Evolutionary conservation across 2,329 filamentous ascomycete genomes (phyloP).

Genomic region (Exophiala phaeomuriformis): DNA sequence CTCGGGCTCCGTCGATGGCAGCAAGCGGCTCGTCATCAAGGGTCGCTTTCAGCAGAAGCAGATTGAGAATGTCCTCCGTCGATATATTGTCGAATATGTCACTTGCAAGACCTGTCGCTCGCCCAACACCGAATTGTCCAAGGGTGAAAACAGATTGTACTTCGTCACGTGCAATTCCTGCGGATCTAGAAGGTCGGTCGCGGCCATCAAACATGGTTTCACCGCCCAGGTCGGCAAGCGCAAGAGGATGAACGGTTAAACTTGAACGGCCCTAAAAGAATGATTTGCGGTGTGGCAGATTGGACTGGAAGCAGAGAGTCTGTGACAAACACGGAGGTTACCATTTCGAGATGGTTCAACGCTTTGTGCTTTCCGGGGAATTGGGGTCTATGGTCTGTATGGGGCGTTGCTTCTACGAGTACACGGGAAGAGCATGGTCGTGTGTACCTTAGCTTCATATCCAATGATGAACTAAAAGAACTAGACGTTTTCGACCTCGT

Average conservation of each 20-base stretch:
- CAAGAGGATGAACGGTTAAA: constrained; percentile 81
- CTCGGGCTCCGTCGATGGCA: constrained; percentile 88
- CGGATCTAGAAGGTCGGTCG: constrained; percentile 76
- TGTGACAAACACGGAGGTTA: no score
- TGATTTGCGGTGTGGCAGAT: neutral
- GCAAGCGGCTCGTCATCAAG: constrained; percentile 91
- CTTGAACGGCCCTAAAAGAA: neutral
- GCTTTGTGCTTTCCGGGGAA: no score
- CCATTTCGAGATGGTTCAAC: no score
- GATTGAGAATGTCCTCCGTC: constrained; percentile 91
- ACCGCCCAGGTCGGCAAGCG: constrained; percentile 98
- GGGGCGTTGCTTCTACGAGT: no score
- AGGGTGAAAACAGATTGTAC: constrained; percentile 97
- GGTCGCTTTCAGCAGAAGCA: constrained; percentile 99
- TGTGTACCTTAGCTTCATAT: no score
- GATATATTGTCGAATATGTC: constrained; percentile 83
- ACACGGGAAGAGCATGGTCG: no score
- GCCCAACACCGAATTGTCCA: constrained; percentile 91
- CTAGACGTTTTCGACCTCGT: no score
- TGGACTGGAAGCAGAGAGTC: neutral
- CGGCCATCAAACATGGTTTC: constrained; percentile 99
- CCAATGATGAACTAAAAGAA: no score
- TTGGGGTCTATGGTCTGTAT: no score
- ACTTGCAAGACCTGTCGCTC: constrained; percentile 98
- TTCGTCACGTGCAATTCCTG: constrained; percentile 96